Percentiles rank a stretch among this genome's conserved stretches.
Conservation (phyloP, 257 asterid genomes). For the Eustoma russellianum region DNA sequence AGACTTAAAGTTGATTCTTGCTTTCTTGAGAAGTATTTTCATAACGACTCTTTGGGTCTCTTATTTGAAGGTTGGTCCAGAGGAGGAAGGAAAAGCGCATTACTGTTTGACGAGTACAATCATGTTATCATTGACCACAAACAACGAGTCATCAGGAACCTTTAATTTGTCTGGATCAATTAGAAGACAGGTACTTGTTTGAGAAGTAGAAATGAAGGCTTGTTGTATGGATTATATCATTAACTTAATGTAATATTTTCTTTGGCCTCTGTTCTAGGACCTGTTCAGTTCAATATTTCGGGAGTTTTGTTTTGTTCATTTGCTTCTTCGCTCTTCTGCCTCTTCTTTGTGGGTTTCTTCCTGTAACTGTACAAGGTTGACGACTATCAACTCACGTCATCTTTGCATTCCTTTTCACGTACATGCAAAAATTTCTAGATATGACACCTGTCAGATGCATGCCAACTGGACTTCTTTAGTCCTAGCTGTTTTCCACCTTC, state of each 20-base stretch:
- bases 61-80: constrained; percentile 52
- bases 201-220: background rate
- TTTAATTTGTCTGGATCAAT: constrained; percentile 94
- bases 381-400: no score
- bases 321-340: constrained; percentile 1
- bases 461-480: background rate
- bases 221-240: no score
- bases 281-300: background rate
- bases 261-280: background rate
- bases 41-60: background rate
- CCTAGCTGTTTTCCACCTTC: background rate
- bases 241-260: no score
- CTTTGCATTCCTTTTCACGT: no score
- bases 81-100: constrained; percentile 67
- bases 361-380: no score
- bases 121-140: constrained; percentile 91
- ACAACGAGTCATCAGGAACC: constrained; percentile 71
- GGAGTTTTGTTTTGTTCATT: background rate
- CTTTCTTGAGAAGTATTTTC: background rate
- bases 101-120: constrained; percentile 92
- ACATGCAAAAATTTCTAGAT: no score
- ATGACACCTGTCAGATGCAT: background rate
- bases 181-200: constrained; percentile 75
- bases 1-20: no score
- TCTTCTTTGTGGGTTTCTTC: no score